These are phyloP conservation scores for Pulveroboletus sp. DNA, from an alignment of 1,284 basidiomycete genomes.

Conservation along the genomic window DNA sequence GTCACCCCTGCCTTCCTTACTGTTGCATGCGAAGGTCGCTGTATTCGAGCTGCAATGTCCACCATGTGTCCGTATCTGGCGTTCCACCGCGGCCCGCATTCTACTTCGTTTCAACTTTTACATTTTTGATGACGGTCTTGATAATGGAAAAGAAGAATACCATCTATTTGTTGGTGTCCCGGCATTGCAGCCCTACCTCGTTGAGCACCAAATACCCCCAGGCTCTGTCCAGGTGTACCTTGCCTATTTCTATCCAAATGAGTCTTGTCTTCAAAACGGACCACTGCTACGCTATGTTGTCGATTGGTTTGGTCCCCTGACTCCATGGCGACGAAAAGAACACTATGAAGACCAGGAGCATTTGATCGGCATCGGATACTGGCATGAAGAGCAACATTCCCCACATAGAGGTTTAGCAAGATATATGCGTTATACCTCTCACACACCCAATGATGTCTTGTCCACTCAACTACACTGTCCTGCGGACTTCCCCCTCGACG, in stretches of 20 bases:
- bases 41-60: conserved; percentile 2
- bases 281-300: neutral
- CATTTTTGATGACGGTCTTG: neutral
- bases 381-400: no score
- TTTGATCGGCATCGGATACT: no score
- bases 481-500: conserved; percentile 39
- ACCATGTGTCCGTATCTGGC: neutral
- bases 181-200: no score
- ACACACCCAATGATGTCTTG: conserved; percentile 44
- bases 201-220: no score
- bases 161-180: neutral
- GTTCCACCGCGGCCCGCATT: neutral
- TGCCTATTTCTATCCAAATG: neutral
- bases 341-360: no score
- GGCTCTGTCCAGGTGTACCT: neutral
- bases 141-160: neutral
- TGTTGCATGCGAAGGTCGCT: conserved; percentile 5
- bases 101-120: neutral
- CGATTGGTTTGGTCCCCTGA: no score
- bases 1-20: neutral
- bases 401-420: no score
- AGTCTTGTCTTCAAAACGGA: neutral
- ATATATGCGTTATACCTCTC: conserved; percentile 1
- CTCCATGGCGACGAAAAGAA: no score
- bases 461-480: conserved; percentile 42